These are phyloP conservation scores for Aspergillus piperis DNA, from an alignment of 2,329 filamentous ascomycete species.

Conservation along the genomic window DNA sequence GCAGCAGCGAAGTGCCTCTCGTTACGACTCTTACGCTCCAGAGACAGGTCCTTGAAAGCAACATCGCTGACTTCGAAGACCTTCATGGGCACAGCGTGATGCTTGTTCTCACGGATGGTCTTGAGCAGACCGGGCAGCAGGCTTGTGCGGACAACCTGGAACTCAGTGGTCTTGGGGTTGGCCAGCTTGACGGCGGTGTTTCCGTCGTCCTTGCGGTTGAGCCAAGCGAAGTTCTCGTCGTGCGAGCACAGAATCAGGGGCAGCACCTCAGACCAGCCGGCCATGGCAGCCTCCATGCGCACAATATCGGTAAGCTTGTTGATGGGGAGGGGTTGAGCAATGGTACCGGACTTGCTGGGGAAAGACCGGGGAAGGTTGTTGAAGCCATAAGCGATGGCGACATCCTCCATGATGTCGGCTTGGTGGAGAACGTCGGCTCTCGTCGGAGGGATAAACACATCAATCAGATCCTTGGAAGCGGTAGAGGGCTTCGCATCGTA, in stretches of 20 bases:
- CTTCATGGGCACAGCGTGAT: conserved; percentile 83
- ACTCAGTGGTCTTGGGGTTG: conserved; percentile 91
- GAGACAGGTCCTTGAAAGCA: conserved; percentile 78
- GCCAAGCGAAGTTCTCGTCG: conserved; percentile 95
- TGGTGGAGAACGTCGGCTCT: conserved; percentile 94
- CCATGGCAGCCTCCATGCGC: conserved; percentile 83
- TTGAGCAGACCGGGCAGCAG: conserved; percentile 86
- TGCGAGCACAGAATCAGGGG: conserved; percentile 95
- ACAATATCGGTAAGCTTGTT: conserved; percentile 96
- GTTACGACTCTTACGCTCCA: conserved; percentile 86
- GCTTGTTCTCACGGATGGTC: conserved; percentile 91
- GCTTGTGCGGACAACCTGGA: conserved; percentile 87
- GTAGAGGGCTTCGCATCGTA: conserved; percentile 76
- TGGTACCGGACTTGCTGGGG: conserved; percentile 80
- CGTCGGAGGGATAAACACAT: conserved; percentile 82
- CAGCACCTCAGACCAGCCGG: conserved; percentile 95
- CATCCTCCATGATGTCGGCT: conserved; percentile 98
- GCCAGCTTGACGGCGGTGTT: conserved; percentile 79
- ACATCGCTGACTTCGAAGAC: conserved; percentile 92
- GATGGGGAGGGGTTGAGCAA: conserved; percentile 82
- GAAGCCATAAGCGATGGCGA: conserved; percentile 95
- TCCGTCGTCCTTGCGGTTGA: conserved; percentile 87
- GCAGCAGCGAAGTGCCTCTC: conserved; percentile 95
- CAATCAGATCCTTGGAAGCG: conserved; percentile 68
- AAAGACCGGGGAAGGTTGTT: conserved; percentile 89